Conservation (phyloP, 2,329 filamentous ascomycete species). For the Dothidotthia symphoricarpi region DNA sequence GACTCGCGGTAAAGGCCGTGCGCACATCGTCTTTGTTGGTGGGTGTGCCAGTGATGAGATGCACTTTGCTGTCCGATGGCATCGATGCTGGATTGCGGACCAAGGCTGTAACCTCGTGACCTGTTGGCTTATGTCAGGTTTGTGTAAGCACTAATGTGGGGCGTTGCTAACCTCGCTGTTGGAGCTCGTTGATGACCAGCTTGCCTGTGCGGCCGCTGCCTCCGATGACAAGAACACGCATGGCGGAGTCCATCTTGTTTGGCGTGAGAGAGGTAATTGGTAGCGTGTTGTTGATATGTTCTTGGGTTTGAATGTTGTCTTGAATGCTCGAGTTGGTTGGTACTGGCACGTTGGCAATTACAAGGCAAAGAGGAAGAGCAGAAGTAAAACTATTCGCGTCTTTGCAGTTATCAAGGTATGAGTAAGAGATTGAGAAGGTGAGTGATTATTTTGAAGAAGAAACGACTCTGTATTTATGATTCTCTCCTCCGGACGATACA, state of each 20-base stretch:
- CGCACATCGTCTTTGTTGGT: conserved; percentile 41
- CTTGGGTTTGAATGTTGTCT: not conserved
- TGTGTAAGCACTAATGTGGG: conserved; percentile 7
- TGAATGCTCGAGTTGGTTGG: too few relatives aligned
- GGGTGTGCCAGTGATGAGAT: conserved; percentile 45
- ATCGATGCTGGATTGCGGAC: conserved; percentile 44
- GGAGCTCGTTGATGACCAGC: conserved; percentile 44
- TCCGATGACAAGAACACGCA: conserved; percentile 50
- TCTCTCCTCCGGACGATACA: too few relatives aligned
- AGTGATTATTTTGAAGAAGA: too few relatives aligned
- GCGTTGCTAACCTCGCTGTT: conserved; percentile 28
- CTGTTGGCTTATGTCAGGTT: too few relatives aligned
- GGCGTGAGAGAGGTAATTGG: not conserved
- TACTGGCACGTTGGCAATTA: not conserved
- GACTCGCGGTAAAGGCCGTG: conserved; percentile 30
- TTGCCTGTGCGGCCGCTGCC: conserved; percentile 51
- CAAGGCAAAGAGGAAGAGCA: too few relatives aligned
- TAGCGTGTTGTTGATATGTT: not conserved
- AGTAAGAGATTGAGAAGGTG: too few relatives aligned
- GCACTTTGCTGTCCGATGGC: conserved; percentile 8
- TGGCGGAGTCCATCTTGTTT: conserved; percentile 3
- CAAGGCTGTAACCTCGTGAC: conserved; percentile 49
- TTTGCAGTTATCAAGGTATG: too few relatives aligned
- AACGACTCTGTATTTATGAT: too few relatives aligned
- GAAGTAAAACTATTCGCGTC: too few relatives aligned